Evolutionary conservation across 176 grass and related monocot species (phyloP).

Genomic region (Coix lacrymajobi): DNA sequence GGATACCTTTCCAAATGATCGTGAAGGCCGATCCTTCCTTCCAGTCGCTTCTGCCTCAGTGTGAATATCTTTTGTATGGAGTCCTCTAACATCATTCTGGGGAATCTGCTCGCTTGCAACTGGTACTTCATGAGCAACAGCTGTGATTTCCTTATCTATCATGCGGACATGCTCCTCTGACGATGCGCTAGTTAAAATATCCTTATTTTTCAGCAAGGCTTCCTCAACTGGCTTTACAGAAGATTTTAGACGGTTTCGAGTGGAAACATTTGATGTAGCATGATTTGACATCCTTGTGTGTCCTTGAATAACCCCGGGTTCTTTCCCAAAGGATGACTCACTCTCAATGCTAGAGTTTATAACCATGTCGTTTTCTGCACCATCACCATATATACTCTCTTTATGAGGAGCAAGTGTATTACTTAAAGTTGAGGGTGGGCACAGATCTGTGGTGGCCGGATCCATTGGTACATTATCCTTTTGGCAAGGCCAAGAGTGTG

Average conservation of each 20-base stretch:
- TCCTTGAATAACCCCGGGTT: constrained; percentile 21
- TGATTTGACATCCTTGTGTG: constrained; percentile 20
- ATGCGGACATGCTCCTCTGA: constrained; percentile 18
- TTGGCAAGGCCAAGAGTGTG: constrained; percentile 33
- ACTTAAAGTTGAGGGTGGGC: constrained; percentile 20
- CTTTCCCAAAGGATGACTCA: constrained; percentile 41
- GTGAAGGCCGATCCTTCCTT: constrained; percentile 28
- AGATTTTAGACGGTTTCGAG: constrained; percentile 38
- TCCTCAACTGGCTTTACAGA: constrained; percentile 34
- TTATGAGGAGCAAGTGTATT: constrained; percentile 15
- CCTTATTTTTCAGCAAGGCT: constrained; percentile 22
- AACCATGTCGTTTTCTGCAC: constrained; percentile 37
- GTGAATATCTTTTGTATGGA: constrained; percentile 36
- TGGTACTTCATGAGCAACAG: constrained; percentile 21
- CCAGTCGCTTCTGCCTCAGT: constrained; percentile 26
- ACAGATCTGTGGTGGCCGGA: constrained; percentile 3
- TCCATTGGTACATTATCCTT: constrained; percentile 38
- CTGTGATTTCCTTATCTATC: constrained; percentile 34
- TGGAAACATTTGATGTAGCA: constrained; percentile 32
- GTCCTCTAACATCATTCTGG: constrained; percentile 32
- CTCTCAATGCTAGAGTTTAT: constrained; percentile 28
- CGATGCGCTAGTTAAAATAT: not conserved
- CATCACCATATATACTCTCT: constrained; percentile 17
- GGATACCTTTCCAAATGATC: constrained; percentile 41
- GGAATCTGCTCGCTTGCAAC: constrained; percentile 32